Evolutionary conservation across 208 protist genomes (phyloP), one percentile per base, ranked within the genome.

Genomic region (Spongospora subterranea): DNA sequence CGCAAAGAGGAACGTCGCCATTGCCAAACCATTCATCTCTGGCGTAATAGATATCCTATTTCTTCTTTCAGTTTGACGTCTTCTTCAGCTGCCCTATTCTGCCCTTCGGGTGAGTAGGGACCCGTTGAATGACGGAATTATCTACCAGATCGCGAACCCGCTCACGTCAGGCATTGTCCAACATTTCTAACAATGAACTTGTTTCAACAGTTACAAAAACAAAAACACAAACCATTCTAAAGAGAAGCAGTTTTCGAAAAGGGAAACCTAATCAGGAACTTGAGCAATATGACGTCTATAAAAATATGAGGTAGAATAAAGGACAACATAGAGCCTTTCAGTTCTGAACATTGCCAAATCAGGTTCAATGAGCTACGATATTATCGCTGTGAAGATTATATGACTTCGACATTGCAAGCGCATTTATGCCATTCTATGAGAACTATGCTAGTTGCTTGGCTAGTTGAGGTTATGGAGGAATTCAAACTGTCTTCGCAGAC

Each of bases 381-480:
- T 43, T 82, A 82, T n/a, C 17, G 17, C 35, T 82, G 71, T 43
- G 71, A 45, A 35, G 71, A 82, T 43, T 82, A 82, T n/a, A 35
- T 82, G n/a, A 29, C 24, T 60, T 35, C 71, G 6, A 6, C n/a
- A 13, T 39, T 20, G 13, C 71, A 82, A n/a, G 13, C 35, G 6
- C 11, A 6, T 43, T 6, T 82, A 20, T 40, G 17, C 13, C 71
- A 82, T 82, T 20, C 6, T 20, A 82, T 82, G 71, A 35, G 71
- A 43, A 82, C 71, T 13, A 82, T 82, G 6, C 71, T 82, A 13
- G n/a, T 82, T 6, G 6, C n/a, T 82, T 82, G 71, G 71, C 71
- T 45, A n/a, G n/a, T 13, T 43, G 71, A 82, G 35, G 71, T 82
- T 43, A n/a, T n/a, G 6, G 71, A 82, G 17, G 71, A 39, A n/a